phyloP scores from a whole-genome alignment of 225 moss, liverwort and hornwort genomes.

The Physcomitrellopsis africana region DNA sequence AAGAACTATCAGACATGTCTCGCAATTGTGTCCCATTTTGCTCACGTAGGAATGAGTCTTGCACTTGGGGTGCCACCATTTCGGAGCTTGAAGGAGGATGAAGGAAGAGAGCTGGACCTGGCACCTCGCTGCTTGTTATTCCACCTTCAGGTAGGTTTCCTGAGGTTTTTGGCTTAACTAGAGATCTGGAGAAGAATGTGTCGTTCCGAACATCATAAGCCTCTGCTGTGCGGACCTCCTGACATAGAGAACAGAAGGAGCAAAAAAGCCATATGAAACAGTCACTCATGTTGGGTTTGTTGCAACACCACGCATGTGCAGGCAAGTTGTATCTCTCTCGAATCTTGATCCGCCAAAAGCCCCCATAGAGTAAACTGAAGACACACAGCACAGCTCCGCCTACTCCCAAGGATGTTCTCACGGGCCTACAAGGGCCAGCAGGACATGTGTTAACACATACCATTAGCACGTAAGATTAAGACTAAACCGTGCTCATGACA shows the following conservation, averaged over 20 bases:
- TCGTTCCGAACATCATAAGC: slow-evolving; percentile 65
- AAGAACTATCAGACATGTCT: neutral
- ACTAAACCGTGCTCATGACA: too few species aligned
- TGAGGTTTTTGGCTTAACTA: neutral
- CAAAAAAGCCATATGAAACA: slow-evolving; percentile 70
- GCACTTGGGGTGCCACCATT: slow-evolving; percentile 30
- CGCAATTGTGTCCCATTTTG: neutral
- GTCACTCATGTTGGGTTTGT: slow-evolving; percentile 48
- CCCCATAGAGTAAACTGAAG: slow-evolving; percentile 70
- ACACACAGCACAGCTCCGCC: slow-evolving; percentile 58
- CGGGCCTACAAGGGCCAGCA: slow-evolving; percentile 28
- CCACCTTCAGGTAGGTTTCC: neutral
- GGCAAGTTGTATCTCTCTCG: slow-evolving; percentile 71
- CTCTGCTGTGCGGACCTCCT: slow-evolving; percentile 81
- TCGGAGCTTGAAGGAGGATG: slow-evolving; percentile 32
- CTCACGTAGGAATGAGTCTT: slow-evolving; percentile 1
- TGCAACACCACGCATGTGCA: slow-evolving; percentile 48
- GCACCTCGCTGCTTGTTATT: neutral
- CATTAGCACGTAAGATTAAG: neutral
- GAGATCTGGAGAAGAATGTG: slow-evolving; percentile 43
- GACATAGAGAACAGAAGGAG: slow-evolving; percentile 69
- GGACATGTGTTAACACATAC: neutral
- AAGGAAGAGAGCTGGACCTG: neutral
- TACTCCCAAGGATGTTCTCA: slow-evolving; percentile 50
- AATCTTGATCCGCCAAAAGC: slow-evolving; percentile 77